Evolutionary conservation across 345 rosid genomes (phyloP), one percentile per base, ranked within the genome.

Genomic region (Garcia nutans): DNA sequence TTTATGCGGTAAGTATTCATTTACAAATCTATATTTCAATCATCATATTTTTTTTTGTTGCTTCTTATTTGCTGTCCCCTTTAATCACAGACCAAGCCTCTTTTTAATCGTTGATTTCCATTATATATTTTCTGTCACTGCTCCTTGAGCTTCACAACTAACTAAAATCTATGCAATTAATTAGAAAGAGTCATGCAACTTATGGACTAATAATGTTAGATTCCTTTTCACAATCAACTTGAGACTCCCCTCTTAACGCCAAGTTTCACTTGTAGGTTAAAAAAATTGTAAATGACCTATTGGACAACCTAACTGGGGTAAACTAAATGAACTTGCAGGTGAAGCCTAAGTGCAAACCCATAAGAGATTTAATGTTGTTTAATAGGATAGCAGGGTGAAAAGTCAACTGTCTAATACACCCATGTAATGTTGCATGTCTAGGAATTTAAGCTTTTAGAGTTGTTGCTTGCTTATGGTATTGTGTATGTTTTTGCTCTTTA

Each of bases 1-100:
- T 95, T 67, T 95, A 96, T 75, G 97, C 99, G 65, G 99, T 96
- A 87, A 80, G 87, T 75, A 77, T 31, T 65, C 63, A 33, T 55
- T 65, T 42, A 23, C 59, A 64, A 45, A 42, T 78, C 31, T 47
- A 52, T 55, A 33, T 74, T 55, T 74, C 33, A 16, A 37, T 47
- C 47, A 45, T 44, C 47, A 10, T 26, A 17, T 73, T 0, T 37
- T 37, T 65, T 37, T 22, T 13, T 47, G 22, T 55, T 70, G 61
- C n/a, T 60, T n/a, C 54, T 44, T 41, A 5, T 50, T 72, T 26
- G 67, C 55, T 23, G 31, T 33, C 10, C 15, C 17, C 47, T 5
- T 76, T 77, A 33, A 52, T 11, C 26, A 31, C 61, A 20, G 31
- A n/a, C 47, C 23, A 56, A 65, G 24, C 57, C 12, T 12, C 49